phyloP scores from a whole-genome alignment of 176 grass and related monocot genomes.

The Elaeis guineensis region DNA sequence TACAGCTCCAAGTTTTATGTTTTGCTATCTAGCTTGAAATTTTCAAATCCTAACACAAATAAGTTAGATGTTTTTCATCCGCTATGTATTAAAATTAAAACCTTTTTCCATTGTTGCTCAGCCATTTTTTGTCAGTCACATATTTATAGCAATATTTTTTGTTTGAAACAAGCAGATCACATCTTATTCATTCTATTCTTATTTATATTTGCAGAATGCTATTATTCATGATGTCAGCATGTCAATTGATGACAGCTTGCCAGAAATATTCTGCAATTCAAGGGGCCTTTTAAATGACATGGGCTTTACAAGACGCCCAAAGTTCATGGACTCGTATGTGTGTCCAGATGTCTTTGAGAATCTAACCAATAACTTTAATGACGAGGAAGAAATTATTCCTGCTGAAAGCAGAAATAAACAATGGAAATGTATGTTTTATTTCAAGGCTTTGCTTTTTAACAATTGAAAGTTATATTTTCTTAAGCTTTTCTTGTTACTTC shows the following conservation, averaged over 20 bases:
- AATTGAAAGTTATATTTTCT: no score
- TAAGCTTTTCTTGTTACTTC: no score
- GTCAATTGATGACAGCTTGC: slow-evolving; percentile 21
- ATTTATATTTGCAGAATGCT: slow-evolving; percentile 31
- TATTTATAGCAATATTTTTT: background rate
- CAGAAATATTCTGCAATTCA: slow-evolving; percentile 13
- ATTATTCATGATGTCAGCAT: slow-evolving; percentile 31
- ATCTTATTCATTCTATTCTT: background rate
- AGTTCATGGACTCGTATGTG: slow-evolving; percentile 21
- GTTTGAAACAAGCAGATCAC: no score
- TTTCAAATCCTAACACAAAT: no score
- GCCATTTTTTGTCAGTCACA: no score
- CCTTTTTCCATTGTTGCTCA: no score
- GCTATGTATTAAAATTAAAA: no score
- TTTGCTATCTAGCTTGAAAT: no score
- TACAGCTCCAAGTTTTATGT: no score
- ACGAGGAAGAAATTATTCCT: slow-evolving; percentile 33
- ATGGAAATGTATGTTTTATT: slow-evolving; percentile 36
- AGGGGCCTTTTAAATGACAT: slow-evolving; percentile 21
- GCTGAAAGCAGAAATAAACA: slow-evolving; percentile 20
- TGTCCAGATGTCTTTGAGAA: slow-evolving; percentile 23
- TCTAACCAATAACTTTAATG: slow-evolving; percentile 23
- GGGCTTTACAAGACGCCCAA: slow-evolving; percentile 15
- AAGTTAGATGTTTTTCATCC: no score
- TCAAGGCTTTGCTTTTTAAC: no score